Evolutionary conservation across 2,329 filamentous ascomycete genomes (phyloP).

Genomic region (Cryphonectria nitschkei): DNA sequence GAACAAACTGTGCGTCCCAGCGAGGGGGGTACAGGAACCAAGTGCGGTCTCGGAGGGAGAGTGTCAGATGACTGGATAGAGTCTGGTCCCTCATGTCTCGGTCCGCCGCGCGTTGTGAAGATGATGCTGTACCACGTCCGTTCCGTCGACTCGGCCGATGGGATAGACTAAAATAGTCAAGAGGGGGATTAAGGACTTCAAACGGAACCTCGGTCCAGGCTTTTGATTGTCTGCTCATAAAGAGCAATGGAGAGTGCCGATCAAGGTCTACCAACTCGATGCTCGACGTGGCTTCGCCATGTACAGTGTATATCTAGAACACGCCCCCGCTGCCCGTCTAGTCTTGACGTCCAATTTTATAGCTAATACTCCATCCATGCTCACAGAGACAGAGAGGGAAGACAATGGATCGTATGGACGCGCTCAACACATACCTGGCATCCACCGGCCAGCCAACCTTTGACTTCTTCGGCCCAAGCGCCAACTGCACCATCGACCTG

Average conservation of each 20-base stretch:
- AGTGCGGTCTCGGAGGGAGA: neutral
- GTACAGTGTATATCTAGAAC: neutral
- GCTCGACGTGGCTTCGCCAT: neutral
- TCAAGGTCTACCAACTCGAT: neutral
- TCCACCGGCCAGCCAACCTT: neutral
- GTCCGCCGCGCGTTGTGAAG: neutral
- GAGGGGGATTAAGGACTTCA: neutral
- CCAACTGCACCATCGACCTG: constrained; percentile 54
- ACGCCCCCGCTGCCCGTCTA: neutral
- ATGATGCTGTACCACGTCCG: constrained; percentile 9
- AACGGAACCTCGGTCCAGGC: neutral
- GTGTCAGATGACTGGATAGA: neutral
- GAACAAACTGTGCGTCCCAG: neutral
- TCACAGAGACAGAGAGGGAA: neutral
- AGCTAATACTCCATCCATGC: neutral
- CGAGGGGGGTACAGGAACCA: neutral
- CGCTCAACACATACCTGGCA: neutral
- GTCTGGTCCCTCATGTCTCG: neutral
- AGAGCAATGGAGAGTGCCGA: neutral
- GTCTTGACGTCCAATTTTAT: neutral
- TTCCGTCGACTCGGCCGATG: neutral
- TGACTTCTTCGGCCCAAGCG: constrained; percentile 47
- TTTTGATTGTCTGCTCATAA: neutral
- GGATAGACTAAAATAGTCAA: neutral
- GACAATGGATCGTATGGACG: constrained; percentile 13